phyloP scores from a whole-genome alignment of 306 rosid genomes.

The barrel medic (Medicago truncatula) region DNA sequence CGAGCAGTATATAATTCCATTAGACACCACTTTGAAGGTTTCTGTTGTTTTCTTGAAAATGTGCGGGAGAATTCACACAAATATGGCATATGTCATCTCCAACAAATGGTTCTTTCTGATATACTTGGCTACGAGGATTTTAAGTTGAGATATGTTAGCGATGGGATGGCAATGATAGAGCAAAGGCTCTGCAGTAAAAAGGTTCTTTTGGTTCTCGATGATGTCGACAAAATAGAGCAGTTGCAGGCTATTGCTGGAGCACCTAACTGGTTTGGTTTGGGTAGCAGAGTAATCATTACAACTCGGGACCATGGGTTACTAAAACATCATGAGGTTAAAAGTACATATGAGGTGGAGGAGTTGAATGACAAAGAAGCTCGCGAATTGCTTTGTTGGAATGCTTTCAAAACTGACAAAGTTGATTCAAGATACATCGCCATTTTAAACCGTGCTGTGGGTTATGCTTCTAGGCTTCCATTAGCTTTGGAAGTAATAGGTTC shows the following conservation, averaged over 20 bases:
- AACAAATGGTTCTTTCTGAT: neutral
- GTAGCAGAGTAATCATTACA: slow-evolving; percentile 22
- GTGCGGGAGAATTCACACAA: neutral
- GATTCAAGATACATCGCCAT: neutral
- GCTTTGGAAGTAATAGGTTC: slow-evolving; percentile 40
- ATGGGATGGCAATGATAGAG: neutral
- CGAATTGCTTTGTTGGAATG: neutral
- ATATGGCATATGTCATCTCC: neutral
- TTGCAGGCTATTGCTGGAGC: slow-evolving; percentile 3
- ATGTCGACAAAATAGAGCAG: slow-evolving; percentile 1
- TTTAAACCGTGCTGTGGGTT: slow-evolving; percentile 10
- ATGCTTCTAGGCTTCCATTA: slow-evolving; percentile 28
- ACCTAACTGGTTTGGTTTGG: slow-evolving; percentile 9
- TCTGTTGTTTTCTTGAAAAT: slow-evolving; percentile 14
- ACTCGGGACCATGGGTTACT: neutral
- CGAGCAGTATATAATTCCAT: slow-evolving; percentile 10
- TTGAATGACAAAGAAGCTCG: neutral
- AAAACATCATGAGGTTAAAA: no score
- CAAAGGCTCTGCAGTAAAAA: neutral
- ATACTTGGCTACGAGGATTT: neutral
- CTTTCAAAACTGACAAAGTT: slow-evolving; percentile 1
- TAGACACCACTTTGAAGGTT: neutral
- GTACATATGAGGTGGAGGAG: neutral
- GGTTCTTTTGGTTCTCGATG: slow-evolving; percentile 22
- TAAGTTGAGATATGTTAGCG: neutral